A percentile compares a stretch with the other conserved stretches of the same genome.
These are phyloP conservation scores for Centella asiatica DNA, from an alignment of 129 eudicot species.

Conservation along the genomic window DNA sequence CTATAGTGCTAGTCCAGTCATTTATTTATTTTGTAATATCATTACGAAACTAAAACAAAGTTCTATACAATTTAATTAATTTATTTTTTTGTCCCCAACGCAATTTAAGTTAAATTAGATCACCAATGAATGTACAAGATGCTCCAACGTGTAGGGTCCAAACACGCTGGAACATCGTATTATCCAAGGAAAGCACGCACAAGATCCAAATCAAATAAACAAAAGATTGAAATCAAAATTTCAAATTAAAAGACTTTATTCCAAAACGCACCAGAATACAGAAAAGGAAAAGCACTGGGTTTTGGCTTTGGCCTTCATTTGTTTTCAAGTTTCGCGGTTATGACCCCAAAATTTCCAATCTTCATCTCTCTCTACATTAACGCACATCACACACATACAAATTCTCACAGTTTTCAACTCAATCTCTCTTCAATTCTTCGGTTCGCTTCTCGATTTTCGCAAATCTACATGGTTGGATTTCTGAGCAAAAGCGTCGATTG, in stretches of 20 bases:
- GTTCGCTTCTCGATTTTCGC: conserved; percentile 15
- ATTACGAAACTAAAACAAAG: too few relatives aligned
- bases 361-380: conserved; percentile 11
- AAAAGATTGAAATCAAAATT: neutral
- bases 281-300: conserved; percentile 11
- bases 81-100: too few relatives aligned
- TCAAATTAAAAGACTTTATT: neutral
- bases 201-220: neutral
- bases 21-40: too few relatives aligned
- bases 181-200: neutral
- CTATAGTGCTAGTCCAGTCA: too few relatives aligned
- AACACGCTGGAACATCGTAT: neutral
- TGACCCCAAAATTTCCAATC: conserved; percentile 31
- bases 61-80: too few relatives aligned
- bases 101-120: too few relatives aligned
- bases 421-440: conserved; percentile 3
- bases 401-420: neutral
- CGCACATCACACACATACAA: neutral
- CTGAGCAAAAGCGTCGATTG: conserved; percentile 22
- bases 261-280: neutral
- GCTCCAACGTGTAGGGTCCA: neutral
- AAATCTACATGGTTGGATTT: conserved; percentile 10
- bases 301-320: conserved; percentile 10
- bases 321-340: conserved; percentile 67
- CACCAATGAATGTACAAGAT: too few relatives aligned